phyloP scores from a whole-genome alignment of 2,329 filamentous ascomycete species.

The Fusarium chlamydosporum region DNA sequence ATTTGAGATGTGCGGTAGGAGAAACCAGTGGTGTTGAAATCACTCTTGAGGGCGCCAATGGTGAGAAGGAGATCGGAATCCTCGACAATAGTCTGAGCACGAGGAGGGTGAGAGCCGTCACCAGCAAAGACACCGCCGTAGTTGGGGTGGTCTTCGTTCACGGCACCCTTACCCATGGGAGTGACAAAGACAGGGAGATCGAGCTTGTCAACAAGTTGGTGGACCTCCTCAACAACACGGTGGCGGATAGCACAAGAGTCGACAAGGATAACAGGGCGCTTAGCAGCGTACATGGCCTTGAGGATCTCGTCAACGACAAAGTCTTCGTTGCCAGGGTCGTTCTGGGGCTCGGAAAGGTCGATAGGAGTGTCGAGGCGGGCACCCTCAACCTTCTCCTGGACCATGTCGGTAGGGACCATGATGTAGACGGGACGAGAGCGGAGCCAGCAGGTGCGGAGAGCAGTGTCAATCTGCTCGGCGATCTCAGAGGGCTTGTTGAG shows the following conservation, averaged over 20 bases:
- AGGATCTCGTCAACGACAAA: conserved; percentile 87
- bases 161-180: conserved; percentile 88
- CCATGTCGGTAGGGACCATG: conserved; percentile 85
- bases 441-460: conserved; percentile 80
- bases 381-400: conserved; percentile 81
- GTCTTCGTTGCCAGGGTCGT: conserved; percentile 79
- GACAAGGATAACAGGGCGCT: conserved; percentile 82
- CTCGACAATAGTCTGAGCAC: conserved; percentile 75
- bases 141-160: conserved; percentile 81
- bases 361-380: conserved; percentile 78
- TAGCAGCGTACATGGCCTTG: conserved; percentile 78
- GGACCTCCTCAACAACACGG: conserved; percentile 78
- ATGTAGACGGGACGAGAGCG: conserved; percentile 86
- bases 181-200: conserved; percentile 87
- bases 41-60: conserved; percentile 77
- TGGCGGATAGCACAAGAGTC: conserved; percentile 88
- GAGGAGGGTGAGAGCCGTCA: conserved; percentile 75
- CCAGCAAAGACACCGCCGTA: conserved; percentile 90
- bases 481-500: conserved; percentile 79
- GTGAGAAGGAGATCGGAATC: conserved; percentile 78
- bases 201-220: conserved; percentile 79
- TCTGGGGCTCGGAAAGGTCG: conserved; percentile 73
- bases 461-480: conserved; percentile 81
- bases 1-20: conserved; percentile 83
- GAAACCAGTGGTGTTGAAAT: conserved; percentile 88